A percentile compares a stretch with the other conserved stretches of the same genome.
These are phyloP conservation scores for Mortierella hygrophila DNA, from an alignment of 192 early-diverging fungal genomes.

Conservation along the genomic window DNA sequence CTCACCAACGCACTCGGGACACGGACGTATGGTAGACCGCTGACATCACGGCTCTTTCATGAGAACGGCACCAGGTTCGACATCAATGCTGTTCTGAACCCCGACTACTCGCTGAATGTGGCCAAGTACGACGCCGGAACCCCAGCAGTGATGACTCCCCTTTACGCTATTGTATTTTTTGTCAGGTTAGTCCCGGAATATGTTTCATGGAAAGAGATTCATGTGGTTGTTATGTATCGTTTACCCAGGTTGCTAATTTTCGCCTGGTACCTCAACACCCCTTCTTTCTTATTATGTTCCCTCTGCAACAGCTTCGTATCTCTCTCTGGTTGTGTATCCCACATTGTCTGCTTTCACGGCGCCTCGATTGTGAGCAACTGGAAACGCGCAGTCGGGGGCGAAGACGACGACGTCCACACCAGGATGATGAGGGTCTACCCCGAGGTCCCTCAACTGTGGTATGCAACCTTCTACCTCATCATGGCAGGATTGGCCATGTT, in stretches of 20 bases:
- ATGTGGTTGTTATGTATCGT: neutral
- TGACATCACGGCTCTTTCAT: neutral
- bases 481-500: conserved; percentile 53
- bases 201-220: neutral
- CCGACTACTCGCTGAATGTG: conserved; percentile 22
- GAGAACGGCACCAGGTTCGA: conserved; percentile 6
- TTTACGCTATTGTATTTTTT: conserved; percentile 57
- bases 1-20: conserved; percentile 42
- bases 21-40: conserved; percentile 2
- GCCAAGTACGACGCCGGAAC: conserved; percentile 51
- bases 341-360: conserved; percentile 73
- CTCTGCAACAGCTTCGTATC: conserved; percentile 62
- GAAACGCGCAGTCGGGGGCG: neutral
- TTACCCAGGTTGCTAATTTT: neutral
- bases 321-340: conserved; percentile 58
- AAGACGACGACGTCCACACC: conserved; percentile 48
- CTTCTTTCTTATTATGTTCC: conserved; percentile 7
- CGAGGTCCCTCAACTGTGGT: conserved; percentile 69
- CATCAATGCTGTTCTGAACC: conserved; percentile 53
- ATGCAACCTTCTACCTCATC: conserved; percentile 53
- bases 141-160: conserved; percentile 60
- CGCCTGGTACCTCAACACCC: neutral
- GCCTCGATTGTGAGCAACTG: conserved; percentile 61
- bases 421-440: conserved; percentile 55
- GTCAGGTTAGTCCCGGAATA: neutral